These are phyloP conservation scores for Globisporangium cederbergense DNA, from an alignment of 352 stramenopile genomes.

Conservation along the genomic window DNA sequence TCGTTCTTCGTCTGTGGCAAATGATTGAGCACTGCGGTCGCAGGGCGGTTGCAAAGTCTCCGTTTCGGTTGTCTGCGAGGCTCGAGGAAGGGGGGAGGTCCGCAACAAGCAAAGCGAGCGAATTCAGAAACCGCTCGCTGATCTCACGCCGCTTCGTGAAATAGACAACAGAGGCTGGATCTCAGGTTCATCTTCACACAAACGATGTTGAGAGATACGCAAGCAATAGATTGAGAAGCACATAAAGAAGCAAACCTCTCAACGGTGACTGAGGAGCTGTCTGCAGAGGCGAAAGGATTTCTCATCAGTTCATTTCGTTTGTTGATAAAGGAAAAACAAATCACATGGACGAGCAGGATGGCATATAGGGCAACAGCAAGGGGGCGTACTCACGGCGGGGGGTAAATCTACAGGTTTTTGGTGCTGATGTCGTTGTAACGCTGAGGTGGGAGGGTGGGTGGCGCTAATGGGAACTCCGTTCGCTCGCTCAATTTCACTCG, in stretches of 20 bases:
- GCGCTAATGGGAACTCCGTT: not conserved
- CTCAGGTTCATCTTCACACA: not conserved
- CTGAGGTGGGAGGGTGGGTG: not conserved
- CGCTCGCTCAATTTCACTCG: not conserved
- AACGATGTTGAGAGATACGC: not conserved
- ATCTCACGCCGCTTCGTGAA: not conserved
- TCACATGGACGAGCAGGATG: slow-evolving; percentile 1
- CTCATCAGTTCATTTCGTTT: slow-evolving; percentile 12
- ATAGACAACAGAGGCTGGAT: not conserved
- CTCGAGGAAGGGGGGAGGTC: not conserved
- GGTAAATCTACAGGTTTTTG: slow-evolving; percentile 14
- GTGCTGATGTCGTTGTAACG: not conserved
- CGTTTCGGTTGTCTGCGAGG: not conserved
- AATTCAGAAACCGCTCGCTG: slow-evolving; percentile 10
- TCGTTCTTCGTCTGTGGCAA: not conserved
- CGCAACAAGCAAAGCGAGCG: not conserved
- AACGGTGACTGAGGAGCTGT: not conserved
- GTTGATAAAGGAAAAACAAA: slow-evolving; percentile 4
- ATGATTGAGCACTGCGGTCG: not conserved
- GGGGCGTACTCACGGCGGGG: slow-evolving; percentile 6
- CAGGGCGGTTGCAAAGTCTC: slow-evolving; percentile 8
- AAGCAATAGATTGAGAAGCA: not conserved
- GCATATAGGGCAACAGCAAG: not conserved
- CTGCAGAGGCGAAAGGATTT: not conserved
- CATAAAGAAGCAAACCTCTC: not conserved